Evolutionary conservation across 1,284 basidiomycete genomes (phyloP).

Genomic region (Cerioporus squamosus): DNA sequence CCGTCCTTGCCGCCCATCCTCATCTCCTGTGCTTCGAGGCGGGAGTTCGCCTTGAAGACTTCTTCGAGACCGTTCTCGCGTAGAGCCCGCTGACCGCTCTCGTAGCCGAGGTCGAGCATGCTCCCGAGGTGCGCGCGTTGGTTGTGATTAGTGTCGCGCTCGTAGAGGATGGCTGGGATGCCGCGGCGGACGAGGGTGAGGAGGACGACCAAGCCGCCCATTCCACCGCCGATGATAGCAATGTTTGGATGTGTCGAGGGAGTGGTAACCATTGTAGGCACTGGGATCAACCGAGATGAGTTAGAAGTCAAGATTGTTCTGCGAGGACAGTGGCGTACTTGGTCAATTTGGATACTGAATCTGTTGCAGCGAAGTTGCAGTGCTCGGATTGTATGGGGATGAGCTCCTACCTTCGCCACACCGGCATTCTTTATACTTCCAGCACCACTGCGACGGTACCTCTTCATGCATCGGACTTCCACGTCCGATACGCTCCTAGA

Average conservation of each 20-base stretch:
- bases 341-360: too few relatives aligned
- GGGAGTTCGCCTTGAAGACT: not conserved
- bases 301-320: too few relatives aligned
- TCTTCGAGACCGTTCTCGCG: not conserved
- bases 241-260: not conserved
- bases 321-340: too few relatives aligned
- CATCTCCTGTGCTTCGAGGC: not conserved
- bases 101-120: not conserved
- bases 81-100: not conserved
- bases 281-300: too few relatives aligned
- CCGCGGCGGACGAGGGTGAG: not conserved
- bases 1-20: not conserved
- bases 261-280: too few relatives aligned
- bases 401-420: too few relatives aligned
- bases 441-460: too few relatives aligned
- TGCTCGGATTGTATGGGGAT: too few relatives aligned
- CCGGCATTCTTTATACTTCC: too few relatives aligned
- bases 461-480: too few relatives aligned
- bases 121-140: not conserved
- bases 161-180: not conserved
- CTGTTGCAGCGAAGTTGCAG: too few relatives aligned
- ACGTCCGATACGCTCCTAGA: too few relatives aligned
- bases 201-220: not conserved
- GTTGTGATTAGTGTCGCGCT: not conserved
- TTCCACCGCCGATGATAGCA: not conserved